Conservation (phyloP, 345 rosid species). For the Eucalyptus curtisii region DNA sequence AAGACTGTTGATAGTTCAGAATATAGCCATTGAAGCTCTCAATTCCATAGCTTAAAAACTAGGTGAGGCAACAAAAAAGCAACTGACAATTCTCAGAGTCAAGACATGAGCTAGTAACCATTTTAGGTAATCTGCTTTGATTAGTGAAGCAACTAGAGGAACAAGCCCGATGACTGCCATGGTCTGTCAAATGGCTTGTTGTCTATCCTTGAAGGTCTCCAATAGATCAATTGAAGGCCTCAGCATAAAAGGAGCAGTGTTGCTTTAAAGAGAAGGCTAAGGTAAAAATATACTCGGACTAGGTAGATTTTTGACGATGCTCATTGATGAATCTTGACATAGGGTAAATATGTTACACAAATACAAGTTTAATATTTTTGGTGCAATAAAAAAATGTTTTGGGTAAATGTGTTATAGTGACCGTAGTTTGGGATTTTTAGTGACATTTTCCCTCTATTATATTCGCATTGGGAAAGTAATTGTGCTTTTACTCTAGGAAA, state of each 20-base stretch:
- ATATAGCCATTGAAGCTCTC: background rate
- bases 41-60: background rate
- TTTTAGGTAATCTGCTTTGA: background rate
- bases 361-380: too few relatives aligned
- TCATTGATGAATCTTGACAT: too few relatives aligned
- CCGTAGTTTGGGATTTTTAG: too few relatives aligned
- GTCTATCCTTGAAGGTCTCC: background rate
- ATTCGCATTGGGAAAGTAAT: too few relatives aligned
- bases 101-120: background rate
- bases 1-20: accelerated
- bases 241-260: too few relatives aligned
- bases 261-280: too few relatives aligned
- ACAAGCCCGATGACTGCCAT: background rate
- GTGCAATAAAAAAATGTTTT: too few relatives aligned
- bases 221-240: background rate
- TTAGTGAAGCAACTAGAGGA: background rate
- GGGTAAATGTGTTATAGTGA: too few relatives aligned
- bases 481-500: background rate
- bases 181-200: background rate
- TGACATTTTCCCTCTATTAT: too few relatives aligned
- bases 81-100: background rate
- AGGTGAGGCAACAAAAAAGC: background rate
- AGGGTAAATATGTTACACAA: too few relatives aligned
- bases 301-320: too few relatives aligned
- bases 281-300: too few relatives aligned